These are phyloP conservation scores for Glutinoglossum americanum DNA, from an alignment of 495 filamentous ascomycete species.

Conservation along the genomic window DNA sequence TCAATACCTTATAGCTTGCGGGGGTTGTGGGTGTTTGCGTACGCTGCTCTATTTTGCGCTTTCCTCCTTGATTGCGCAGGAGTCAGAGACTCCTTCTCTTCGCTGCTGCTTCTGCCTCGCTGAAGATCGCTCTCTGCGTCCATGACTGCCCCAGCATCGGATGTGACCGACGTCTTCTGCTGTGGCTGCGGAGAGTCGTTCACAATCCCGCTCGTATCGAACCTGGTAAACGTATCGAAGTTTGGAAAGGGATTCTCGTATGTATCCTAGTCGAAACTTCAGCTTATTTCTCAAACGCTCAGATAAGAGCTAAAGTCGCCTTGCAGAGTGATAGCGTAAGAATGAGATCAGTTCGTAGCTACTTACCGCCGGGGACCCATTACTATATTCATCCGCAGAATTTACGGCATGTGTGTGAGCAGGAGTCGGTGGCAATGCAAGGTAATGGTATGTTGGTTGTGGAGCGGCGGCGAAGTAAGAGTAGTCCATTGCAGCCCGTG, in stretches of 20 bases:
- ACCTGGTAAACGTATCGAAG: slow-evolving; percentile 1
- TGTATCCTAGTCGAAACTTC: neutral
- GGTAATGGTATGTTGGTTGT: neutral
- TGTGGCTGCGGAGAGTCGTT: neutral
- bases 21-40: slow-evolving; percentile 21
- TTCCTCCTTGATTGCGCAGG: slow-evolving; percentile 75
- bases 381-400: slow-evolving; percentile 2
- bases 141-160: neutral
- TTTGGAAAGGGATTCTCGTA: neutral
- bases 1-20: neutral
- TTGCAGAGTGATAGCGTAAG: neutral
- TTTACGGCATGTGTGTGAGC: neutral
- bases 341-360: neutral
- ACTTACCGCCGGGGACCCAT: neutral
- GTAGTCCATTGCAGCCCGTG: neutral
- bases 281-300: neutral
- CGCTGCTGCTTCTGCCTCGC: slow-evolving; percentile 24
- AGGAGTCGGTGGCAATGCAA: slow-evolving; percentile 1
- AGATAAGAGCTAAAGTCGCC: neutral
- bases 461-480: neutral
- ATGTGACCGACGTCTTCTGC: neutral
- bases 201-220: neutral
- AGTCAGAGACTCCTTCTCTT: slow-evolving; percentile 47
- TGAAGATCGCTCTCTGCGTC: neutral
- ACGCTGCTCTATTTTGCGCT: slow-evolving; percentile 93